phyloP scores from a whole-genome alignment of 148 eudicot genomes.

The Arctostaphylos glauca region DNA sequence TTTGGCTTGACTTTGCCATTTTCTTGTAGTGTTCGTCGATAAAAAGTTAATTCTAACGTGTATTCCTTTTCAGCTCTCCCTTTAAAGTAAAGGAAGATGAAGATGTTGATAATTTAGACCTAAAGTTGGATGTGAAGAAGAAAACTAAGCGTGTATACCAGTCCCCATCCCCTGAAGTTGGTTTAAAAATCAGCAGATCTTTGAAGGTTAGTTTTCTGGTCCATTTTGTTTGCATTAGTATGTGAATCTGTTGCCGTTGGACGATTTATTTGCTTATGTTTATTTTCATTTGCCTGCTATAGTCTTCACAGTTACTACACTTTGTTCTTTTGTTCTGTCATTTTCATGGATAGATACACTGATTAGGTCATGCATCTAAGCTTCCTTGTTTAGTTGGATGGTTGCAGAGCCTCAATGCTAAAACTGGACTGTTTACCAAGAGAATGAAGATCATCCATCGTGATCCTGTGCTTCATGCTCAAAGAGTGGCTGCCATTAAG shows the following conservation, averaged over 20 bases:
- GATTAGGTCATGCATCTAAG: constrained; percentile 37
- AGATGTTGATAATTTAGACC: constrained; percentile 81
- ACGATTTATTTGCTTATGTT: constrained; percentile 2
- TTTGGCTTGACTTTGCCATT: not conserved
- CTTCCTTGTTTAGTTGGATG: constrained; percentile 76
- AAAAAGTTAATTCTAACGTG: constrained; percentile 4
- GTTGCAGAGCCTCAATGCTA: constrained; percentile 97
- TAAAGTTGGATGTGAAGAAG: constrained; percentile 53
- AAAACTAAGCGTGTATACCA: constrained; percentile 78
- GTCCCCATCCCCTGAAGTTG: constrained; percentile 79
- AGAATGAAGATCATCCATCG: constrained; percentile 93
- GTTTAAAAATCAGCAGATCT: constrained; percentile 88
- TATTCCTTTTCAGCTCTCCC: constrained; percentile 68
- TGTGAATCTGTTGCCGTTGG: not conserved
- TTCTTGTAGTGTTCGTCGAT: not conserved
- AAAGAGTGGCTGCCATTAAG: constrained; percentile 93
- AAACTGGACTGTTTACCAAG: constrained; percentile 86
- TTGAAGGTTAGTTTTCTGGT: constrained; percentile 65
- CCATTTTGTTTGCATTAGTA: not conserved
- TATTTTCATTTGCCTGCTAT: not conserved
- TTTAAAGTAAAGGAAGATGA: constrained; percentile 92
- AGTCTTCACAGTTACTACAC: not conserved
- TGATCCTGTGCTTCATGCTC: constrained; percentile 84
- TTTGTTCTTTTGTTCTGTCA: not conserved
- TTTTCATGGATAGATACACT: constrained; percentile 9